These are phyloP conservation scores for Xanthoconium separans DNA, from an alignment of 1,284 basidiomycete species.

Conservation along the genomic window DNA sequence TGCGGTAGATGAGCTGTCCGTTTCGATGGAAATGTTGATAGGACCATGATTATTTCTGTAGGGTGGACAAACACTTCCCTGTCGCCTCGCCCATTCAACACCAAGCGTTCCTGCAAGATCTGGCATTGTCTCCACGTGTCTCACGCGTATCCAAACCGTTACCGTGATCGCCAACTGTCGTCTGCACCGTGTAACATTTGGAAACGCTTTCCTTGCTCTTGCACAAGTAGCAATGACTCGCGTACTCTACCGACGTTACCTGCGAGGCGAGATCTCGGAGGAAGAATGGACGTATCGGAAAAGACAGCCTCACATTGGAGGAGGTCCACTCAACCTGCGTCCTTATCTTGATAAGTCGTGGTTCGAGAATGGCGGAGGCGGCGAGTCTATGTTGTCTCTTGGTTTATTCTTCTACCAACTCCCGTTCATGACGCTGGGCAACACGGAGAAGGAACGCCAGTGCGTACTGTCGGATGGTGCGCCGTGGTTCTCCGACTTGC, in stretches of 20 bases:
- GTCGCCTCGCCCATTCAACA: slow-evolving; percentile 38
- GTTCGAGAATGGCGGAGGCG: slow-evolving; percentile 44
- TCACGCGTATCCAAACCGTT: slow-evolving; percentile 30
- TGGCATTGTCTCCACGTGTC: slow-evolving; percentile 21
- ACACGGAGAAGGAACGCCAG: neutral
- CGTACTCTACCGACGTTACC: slow-evolving; percentile 46
- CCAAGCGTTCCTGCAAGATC: slow-evolving; percentile 38
- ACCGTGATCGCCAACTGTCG: slow-evolving; percentile 41
- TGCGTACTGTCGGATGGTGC: slow-evolving; percentile 32
- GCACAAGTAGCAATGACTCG: slow-evolving; percentile 56
- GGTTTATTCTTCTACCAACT: slow-evolving; percentile 45
- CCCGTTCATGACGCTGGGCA: slow-evolving; percentile 51
- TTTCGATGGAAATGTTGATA: neutral
- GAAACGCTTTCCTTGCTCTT: slow-evolving; percentile 49
- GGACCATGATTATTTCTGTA: slow-evolving; percentile 20
- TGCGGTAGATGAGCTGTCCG: no score
- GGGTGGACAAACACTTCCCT: slow-evolving; percentile 60
- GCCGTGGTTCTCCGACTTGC: slow-evolving; percentile 41
- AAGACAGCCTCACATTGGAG: slow-evolving; percentile 47
- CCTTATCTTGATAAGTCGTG: slow-evolving; percentile 50
- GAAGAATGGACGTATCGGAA: slow-evolving; percentile 55
- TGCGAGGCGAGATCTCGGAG: slow-evolving; percentile 45
- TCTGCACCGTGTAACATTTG: slow-evolving; percentile 46
- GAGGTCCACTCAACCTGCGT: slow-evolving; percentile 50
- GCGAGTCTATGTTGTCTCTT: slow-evolving; percentile 44